Evolutionary conservation across 2,329 filamentous ascomycete genomes (phyloP), one percentile per base, ranked within the genome.

Genomic region (Eutypella sp.): DNA sequence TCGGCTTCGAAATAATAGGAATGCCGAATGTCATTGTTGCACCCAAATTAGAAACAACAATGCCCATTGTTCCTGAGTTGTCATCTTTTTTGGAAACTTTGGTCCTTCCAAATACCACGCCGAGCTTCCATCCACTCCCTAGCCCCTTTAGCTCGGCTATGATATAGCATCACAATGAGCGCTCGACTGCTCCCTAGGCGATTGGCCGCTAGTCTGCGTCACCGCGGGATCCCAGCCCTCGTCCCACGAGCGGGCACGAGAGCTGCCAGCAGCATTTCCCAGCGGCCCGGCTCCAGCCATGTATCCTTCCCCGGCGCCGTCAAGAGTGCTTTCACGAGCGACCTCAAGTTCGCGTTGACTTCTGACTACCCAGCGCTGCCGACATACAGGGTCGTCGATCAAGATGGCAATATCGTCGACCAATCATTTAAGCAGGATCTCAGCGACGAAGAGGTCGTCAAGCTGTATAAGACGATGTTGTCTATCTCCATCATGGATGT

Each of bases 251-350:
- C 61, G n/a, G 46, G 50, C 36, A 33, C 47, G 43, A 68, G 74
- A 51, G 56, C 58, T 33, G 70, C 70, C 29, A 72, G 75, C 61
- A 73, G 71, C 50, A 65, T 81, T 47, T 79, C 78, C 4, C 79
- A 82, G 57, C 70, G 72, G 11, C 78, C 75, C 9, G 73, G 80
- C 47, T 73, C 78, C 1, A 70, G 72, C 41, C 73, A 73, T 54
- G 76, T 82, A 18, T 78, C 77, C n/a, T 99, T 99, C 56, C 93
- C 93, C 0, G 93, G 93, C n/a, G 93, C 93, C 1, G 75, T 97
- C 42, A 92, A 96, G 66, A 96, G 89, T 64, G 88, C 89, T 51
- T 99, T 99, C 68, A 95, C 89, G 4, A 85, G 80, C 53, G 74
- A 76, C 0, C 84, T 97, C 67, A 74, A 78, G 34, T 97, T 96